Evolutionary conservation across 2,329 filamentous ascomycete genomes (phyloP).

Genomic region (Venturia pyrina): DNA sequence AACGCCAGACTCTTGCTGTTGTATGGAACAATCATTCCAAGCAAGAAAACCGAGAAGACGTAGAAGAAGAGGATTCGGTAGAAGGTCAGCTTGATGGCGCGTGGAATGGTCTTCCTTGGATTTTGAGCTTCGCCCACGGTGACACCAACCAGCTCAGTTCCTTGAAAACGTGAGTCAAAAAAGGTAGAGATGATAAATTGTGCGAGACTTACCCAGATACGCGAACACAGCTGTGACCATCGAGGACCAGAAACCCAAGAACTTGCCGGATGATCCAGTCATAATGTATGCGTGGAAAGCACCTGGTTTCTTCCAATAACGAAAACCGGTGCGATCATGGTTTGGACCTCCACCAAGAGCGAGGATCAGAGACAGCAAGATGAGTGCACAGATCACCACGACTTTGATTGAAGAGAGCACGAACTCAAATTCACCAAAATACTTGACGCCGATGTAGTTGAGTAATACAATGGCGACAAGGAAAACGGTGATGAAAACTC

Average conservation of each 20-base stretch:
- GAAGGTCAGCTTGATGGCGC: slow-evolving; percentile 71
- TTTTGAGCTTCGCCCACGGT: slow-evolving; percentile 74
- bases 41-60: slow-evolving; percentile 59
- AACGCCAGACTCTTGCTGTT: slow-evolving; percentile 50
- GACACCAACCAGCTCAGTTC: slow-evolving; percentile 62
- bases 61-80: slow-evolving; percentile 78
- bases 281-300: slow-evolving; percentile 33
- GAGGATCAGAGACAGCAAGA: slow-evolving; percentile 34
- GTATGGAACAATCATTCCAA: slow-evolving; percentile 70
- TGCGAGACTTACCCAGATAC: slow-evolving; percentile 50
- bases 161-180: slow-evolving; percentile 1
- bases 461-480: slow-evolving; percentile 33
- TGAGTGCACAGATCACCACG: slow-evolving; percentile 35
- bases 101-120: slow-evolving; percentile 64
- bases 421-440: slow-evolving; percentile 41
- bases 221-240: slow-evolving; percentile 72
- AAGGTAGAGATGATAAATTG: not conserved
- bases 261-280: slow-evolving; percentile 27
- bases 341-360: slow-evolving; percentile 33
- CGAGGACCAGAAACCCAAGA: slow-evolving; percentile 50
- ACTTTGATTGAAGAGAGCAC: slow-evolving; percentile 39
- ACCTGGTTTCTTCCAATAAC: slow-evolving; percentile 35
- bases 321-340: slow-evolving; percentile 32
- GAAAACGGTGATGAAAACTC: slow-evolving; percentile 63
- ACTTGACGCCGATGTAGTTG: slow-evolving; percentile 48